Conservation (phyloP, 768 basidiomycete species). For the Tulasnella sp. region DNA sequence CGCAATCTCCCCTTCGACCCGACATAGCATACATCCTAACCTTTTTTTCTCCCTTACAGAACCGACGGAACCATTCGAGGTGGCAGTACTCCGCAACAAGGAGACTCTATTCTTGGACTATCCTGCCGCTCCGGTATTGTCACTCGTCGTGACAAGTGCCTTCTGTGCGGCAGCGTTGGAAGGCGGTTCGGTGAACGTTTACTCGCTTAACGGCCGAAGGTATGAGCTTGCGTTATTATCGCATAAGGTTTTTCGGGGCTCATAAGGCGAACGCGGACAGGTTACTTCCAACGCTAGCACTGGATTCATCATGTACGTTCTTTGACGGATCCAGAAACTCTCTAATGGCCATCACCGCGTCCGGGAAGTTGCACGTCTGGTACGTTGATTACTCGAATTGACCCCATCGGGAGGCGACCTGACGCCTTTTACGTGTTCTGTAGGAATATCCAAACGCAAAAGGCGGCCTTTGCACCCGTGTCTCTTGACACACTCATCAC, state of each 20-base stretch:
- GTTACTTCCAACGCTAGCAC: conserved; percentile 62
- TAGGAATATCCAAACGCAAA: conserved; percentile 70
- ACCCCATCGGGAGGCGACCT: neutral
- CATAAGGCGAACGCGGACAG: conserved; percentile 35
- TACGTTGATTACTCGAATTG: conserved; percentile 33
- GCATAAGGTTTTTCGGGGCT: conserved; percentile 5
- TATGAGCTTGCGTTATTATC: conserved; percentile 32
- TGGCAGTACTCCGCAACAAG: conserved; percentile 55
- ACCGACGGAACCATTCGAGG: conserved; percentile 51
- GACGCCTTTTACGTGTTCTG: neutral
- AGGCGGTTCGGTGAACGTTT: conserved; percentile 76
- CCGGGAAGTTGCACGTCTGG: conserved; percentile 71
- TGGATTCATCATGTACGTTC: conserved; percentile 63
- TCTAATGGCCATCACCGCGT: conserved; percentile 63
- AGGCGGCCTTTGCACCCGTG: conserved; percentile 55
- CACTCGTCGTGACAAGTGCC: conserved; percentile 49
- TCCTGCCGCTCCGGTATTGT: conserved; percentile 62
- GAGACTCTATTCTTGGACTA: conserved; percentile 88
- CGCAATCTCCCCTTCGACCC: conserved; percentile 33
- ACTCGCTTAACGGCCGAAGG: conserved; percentile 79
- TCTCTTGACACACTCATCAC: conserved; percentile 50
- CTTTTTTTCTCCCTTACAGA: neutral
- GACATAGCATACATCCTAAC: neutral
- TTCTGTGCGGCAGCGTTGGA: conserved; percentile 73
- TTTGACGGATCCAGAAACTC: conserved; percentile 57